These are phyloP conservation scores for Hymenoscyphus infarciens DNA, from an alignment of 2,329 filamentous ascomycete species.

Conservation along the genomic window DNA sequence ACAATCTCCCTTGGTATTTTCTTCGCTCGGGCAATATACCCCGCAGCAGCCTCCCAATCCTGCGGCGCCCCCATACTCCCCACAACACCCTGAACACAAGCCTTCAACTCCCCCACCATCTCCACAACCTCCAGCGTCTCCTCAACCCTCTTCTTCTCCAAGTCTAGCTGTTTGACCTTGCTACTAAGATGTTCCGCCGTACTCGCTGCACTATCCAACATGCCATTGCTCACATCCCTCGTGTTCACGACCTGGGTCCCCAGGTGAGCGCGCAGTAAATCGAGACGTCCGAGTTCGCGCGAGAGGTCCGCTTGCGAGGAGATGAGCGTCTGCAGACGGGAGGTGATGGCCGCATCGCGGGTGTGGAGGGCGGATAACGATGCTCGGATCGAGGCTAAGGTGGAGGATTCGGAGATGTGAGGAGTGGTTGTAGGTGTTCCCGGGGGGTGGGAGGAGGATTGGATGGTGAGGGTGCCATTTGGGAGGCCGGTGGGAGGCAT, in stretches of 20 bases:
- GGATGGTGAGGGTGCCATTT: constrained; percentile 31
- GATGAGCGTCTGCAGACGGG: constrained; percentile 71
- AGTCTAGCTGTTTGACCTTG: constrained; percentile 81
- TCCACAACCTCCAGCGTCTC: constrained; percentile 89
- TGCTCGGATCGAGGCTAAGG: constrained; percentile 73
- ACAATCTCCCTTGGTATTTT: constrained; percentile 78
- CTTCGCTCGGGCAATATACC: constrained; percentile 78
- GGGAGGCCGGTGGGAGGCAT: constrained; percentile 36
- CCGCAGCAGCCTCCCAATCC: constrained; percentile 96
- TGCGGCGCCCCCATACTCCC: constrained; percentile 97
- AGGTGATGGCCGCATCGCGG: constrained; percentile 71
- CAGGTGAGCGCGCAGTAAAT: constrained; percentile 82
- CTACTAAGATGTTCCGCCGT: constrained; percentile 83
- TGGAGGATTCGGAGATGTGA: constrained; percentile 65
- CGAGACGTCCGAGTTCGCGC: constrained; percentile 80
- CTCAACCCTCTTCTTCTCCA: constrained; percentile 88
- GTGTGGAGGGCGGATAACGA: constrained; percentile 71
- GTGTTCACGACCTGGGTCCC: constrained; percentile 83
- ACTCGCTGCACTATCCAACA: constrained; percentile 81
- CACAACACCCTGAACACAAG: constrained; percentile 89
- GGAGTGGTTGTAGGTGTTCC: constrained; percentile 18
- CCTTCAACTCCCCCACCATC: constrained; percentile 94
- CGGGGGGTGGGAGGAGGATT: constrained; percentile 9
- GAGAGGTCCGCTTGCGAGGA: constrained; percentile 82
- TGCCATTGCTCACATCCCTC: constrained; percentile 79